These are phyloP conservation scores for Pythium guiyangense DNA, from an alignment of 352 stramenopile species.

Conservation along the genomic window DNA sequence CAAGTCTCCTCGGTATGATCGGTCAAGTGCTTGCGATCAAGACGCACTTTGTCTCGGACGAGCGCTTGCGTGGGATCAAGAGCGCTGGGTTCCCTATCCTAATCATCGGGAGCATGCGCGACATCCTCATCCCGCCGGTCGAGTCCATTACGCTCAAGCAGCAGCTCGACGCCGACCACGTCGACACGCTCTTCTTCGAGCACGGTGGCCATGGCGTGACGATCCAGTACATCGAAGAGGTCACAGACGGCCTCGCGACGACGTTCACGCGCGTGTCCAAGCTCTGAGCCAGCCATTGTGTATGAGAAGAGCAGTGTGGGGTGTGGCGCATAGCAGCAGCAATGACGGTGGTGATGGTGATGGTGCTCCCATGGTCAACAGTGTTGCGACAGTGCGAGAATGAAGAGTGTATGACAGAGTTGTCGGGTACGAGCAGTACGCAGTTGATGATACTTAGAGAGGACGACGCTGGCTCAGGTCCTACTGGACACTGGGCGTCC, in stretches of 20 bases:
- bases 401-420: too few species aligned
- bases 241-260: constrained; percentile 14
- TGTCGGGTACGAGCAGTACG: too few species aligned
- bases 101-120: constrained; percentile 22
- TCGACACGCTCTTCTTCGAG: constrained; percentile 33
- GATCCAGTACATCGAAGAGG: constrained; percentile 36
- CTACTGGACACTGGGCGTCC: constrained; percentile 18
- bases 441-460: too few species aligned
- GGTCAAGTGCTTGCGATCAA: background rate
- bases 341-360: too few species aligned
- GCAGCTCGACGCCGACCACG: constrained; percentile 28
- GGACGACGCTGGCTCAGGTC: too few species aligned
- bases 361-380: too few species aligned
- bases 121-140: constrained; percentile 14
- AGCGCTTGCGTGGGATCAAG: constrained; percentile 31
- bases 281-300: background rate
- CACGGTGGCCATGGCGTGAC: constrained; percentile 37
- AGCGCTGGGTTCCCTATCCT: constrained; percentile 40
- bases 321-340: too few species aligned
- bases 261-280: constrained; percentile 15
- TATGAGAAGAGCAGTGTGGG: too few species aligned
- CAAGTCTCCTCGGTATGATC: background rate
- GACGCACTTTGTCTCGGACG: constrained; percentile 21
- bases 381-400: too few species aligned
- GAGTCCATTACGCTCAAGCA: constrained; percentile 32